A percentile compares a stretch with the other conserved stretches of the same genome.
These are phyloP conservation scores for Nakazawaea holstii DNA, from an alignment of 805 yeast species.

Conservation along the genomic window DNA sequence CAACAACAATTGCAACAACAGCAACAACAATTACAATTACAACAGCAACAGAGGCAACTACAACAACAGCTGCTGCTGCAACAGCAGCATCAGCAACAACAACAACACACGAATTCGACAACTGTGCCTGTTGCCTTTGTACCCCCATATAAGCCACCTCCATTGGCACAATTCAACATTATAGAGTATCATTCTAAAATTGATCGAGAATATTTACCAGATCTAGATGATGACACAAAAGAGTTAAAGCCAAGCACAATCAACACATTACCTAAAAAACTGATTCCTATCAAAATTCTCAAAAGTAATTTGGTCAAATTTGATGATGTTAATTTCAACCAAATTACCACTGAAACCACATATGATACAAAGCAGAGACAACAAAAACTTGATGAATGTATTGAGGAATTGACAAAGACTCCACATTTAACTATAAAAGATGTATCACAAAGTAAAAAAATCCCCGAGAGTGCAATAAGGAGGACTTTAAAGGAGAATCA, in stretches of 20 bases:
- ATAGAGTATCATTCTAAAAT: slow-evolving; percentile 4
- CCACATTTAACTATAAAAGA: background rate
- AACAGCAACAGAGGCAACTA: background rate
- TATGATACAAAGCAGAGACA: background rate
- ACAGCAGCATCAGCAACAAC: slow-evolving; percentile 5
- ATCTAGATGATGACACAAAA: background rate
- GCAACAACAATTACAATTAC: background rate
- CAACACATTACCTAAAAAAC: slow-evolving; percentile 3
- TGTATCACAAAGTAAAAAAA: background rate
- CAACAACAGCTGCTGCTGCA: background rate
- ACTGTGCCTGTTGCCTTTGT: slow-evolving; percentile 1
- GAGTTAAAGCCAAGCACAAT: slow-evolving; percentile 4
- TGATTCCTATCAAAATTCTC: slow-evolving; percentile 1
- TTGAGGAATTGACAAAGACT: slow-evolving; percentile 3
- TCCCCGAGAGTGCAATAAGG: slow-evolving; percentile 9
- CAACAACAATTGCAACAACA: background rate
- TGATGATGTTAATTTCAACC: background rate
- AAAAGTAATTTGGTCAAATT: slow-evolving; percentile 5
- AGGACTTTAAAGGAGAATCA: background rate
- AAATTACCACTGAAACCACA: background rate
- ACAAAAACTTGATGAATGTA: background rate
- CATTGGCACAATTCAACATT: background rate
- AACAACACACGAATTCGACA: background rate
- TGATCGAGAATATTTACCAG: background rate
- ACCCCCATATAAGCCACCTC: slow-evolving; percentile 8